These are phyloP conservation scores for Fusarium coffeatum DNA, from an alignment of 2,329 filamentous ascomycete species.

Conservation along the genomic window DNA sequence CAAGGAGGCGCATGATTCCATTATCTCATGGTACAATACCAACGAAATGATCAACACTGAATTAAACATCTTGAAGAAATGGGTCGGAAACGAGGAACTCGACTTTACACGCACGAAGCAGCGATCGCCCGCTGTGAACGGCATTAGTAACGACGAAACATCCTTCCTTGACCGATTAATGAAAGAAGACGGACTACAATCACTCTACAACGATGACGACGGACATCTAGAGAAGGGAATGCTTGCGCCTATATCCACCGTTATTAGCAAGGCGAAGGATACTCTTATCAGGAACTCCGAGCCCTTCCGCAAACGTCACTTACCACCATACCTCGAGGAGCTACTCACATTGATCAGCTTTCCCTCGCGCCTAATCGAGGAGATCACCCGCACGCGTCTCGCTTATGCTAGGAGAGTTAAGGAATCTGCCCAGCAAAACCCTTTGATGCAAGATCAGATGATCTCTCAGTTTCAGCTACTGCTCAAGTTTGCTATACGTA, in stretches of 20 bases:
- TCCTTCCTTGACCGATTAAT: constrained; percentile 94
- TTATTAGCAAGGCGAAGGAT: constrained; percentile 92
- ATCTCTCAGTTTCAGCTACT: constrained; percentile 96
- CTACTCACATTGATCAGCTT: constrained; percentile 97
- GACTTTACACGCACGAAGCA: constrained; percentile 85
- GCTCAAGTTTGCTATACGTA: constrained; percentile 88
- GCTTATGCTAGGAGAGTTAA: constrained; percentile 96
- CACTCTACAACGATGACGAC: constrained; percentile 79
- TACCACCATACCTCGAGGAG: constrained; percentile 97
- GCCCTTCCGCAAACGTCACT: constrained; percentile 86
- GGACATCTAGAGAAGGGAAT: constrained; percentile 73
- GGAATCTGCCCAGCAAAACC: constrained; percentile 89
- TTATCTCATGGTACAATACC: constrained; percentile 97
- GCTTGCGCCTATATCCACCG: constrained; percentile 82
- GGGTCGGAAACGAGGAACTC: constrained; percentile 96
- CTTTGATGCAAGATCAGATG: constrained; percentile 97
- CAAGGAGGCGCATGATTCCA: constrained; percentile 84
- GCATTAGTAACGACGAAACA: constrained; percentile 83
- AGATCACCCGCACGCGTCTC: constrained; percentile 92
- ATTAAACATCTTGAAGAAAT: constrained; percentile 88
- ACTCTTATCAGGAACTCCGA: constrained; percentile 89
- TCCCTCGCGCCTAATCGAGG: constrained; percentile 92
- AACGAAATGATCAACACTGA: constrained; percentile 96
- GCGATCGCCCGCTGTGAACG: constrained; percentile 71
- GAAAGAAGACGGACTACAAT: constrained; percentile 95